Evolutionary conservation across 768 basidiomycete genomes (phyloP), one percentile per base, ranked within the genome.

Genomic region (Trametes meyenii): DNA sequence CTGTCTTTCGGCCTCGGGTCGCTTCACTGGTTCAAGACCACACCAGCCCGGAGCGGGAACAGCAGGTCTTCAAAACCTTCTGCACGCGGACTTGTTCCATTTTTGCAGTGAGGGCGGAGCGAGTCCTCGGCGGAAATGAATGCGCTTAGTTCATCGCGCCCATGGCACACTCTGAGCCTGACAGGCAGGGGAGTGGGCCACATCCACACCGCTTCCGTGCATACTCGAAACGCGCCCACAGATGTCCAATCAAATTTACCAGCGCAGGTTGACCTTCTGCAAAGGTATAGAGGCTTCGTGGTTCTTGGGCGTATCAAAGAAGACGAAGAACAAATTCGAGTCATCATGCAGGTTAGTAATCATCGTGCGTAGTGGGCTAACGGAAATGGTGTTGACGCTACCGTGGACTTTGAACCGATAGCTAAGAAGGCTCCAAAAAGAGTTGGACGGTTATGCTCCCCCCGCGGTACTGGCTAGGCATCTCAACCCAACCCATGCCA

Each of bases 251-350:
- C 44, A n/a, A 35, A 48, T 26, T 50, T 64, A 1, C 62, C 62
- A 2, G 62, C 53, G 1, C 62, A 66, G 16, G 63, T 63, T 3
- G 83, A 83, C 69, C 71, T 84, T 5, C 69, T 85, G 4, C 77
- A 83, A 50, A 73, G 75, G 36, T 85, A 85, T 68, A 75, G 78
- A 7, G 75, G 75, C 2, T 66, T 83, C 21, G 79, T 83, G 0
- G 74, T 79, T 0, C 72, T 78, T 16, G 83, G 84, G 1, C 68
- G 75, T 54, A 74, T 85, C 46, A 64, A 76, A 62, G 78, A 79
- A 69, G 81, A 86, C 61, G 79, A 80, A 45, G 81, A 83, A 51
- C 85, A 86, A 65, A 74, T 85, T 38, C 68, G 83, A 21, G 79
- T 77, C 12, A 72, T 84, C 17, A 81, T 83, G 73, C 76, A 81